Evolutionary conservation across 371 early-diverging fungal species (phyloP), one percentile per base, ranked within the genome.

Genomic region (Chytridium lagenaria): DNA sequence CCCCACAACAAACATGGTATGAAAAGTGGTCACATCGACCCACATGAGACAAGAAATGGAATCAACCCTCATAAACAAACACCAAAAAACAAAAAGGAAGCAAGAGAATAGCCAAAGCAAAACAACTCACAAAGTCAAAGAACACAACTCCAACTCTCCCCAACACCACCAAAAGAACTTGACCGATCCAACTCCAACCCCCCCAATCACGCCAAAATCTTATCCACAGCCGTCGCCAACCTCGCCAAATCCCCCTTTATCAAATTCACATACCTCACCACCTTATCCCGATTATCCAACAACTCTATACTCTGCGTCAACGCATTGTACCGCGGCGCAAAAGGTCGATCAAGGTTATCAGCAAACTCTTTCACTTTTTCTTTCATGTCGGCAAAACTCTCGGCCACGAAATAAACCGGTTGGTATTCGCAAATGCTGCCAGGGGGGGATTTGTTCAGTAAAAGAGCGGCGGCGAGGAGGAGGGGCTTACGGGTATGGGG

Each of bases 401-500:
- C 95, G 1, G 98, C 97, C 5, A 98, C 95, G 86, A 92, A 98
- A 80, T 98, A 98, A 22, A 91, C 74, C 1, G 97, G 96, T 83
- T 98, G 98, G 89, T 92, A 98, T 76, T 93, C 89, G 12, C 95
- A 95, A 76, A 97, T 94, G 28, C 81, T 81, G 67, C 33, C 26
- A 3, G 19, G 3, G 5, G 55, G 23, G n/a, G 26, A 19, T 15
- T 31, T n/a, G 39, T n/a, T 12, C 12, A 39, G 15, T 12, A 59
- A 40, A 7, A 2, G 5, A 5, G 36, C 51, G 26, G 12, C 36
- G 22, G 5, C n/a, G 26, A 26, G 1, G 64, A 55, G 36, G 3
- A 57, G 50, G 30, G 15, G 67, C 78, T 66, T 69, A 83, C 81
- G 97, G 96, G 82, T 95, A 98, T 79, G 90, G 89, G 71, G 91